Conservation (phyloP, 331 rosid species). For the Telfairia occidentalis region DNA sequence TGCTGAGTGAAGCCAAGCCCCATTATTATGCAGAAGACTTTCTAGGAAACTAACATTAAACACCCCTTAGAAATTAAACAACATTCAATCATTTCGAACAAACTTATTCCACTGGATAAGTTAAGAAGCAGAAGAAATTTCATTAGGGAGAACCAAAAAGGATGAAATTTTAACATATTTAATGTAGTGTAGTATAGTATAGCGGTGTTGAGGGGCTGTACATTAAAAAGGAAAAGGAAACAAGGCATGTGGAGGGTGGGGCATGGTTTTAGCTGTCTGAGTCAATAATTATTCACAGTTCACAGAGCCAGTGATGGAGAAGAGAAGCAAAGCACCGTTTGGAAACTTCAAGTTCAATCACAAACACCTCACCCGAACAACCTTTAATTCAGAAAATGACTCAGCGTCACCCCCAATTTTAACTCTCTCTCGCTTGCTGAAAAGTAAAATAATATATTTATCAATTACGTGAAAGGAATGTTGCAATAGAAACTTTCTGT, state of each 20-base stretch:
- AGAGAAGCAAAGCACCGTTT: not conserved
- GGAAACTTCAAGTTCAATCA: not conserved
- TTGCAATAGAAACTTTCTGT: too few species aligned
- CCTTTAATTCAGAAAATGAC: not conserved
- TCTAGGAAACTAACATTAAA: too few species aligned
- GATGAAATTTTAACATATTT: too few species aligned
- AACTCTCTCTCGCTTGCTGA: not conserved
- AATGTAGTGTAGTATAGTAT: not conserved
- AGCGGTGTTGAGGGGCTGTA: not conserved
- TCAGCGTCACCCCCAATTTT: not conserved
- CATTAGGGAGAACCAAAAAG: too few species aligned
- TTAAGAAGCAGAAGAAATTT: too few species aligned
- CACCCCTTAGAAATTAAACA: too few species aligned
- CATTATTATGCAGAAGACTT: too few species aligned
- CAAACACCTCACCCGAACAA: not conserved
- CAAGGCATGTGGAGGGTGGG: slow-evolving; percentile 3
- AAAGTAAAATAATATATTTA: too few species aligned
- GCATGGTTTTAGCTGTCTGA: not conserved
- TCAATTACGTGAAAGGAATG: too few species aligned
- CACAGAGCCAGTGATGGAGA: slow-evolving; percentile 5
- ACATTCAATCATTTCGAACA: too few species aligned
- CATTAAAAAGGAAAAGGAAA: not conserved
- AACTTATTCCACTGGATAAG: too few species aligned
- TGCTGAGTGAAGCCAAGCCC: not conserved
- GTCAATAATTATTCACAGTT: not conserved